Conservation (phyloP, 768 basidiomycete species). For the Ramaria rubella region DNA sequence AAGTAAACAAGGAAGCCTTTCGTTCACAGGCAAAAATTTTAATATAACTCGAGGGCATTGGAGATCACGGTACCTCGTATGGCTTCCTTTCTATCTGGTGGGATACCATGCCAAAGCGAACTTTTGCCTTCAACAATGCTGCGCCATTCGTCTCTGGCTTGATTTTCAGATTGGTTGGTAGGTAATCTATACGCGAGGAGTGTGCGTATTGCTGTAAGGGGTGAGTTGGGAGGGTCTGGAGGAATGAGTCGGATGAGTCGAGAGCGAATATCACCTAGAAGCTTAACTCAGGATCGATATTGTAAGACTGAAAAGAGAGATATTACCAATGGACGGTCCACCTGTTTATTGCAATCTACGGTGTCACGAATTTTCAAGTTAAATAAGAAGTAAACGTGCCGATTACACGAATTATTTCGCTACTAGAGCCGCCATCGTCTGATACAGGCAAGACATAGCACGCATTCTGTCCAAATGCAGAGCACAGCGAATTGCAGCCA, state of each 20-base stretch:
- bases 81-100: conserved; percentile 83
- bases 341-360: conserved; percentile 27
- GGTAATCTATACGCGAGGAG: conserved; percentile 80
- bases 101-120: conserved; percentile 76
- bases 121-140: conserved; percentile 87
- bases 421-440: conserved; percentile 92
- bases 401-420: conserved; percentile 91
- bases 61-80: conserved; percentile 60
- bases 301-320: conserved; percentile 2
- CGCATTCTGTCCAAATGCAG: conserved; percentile 65
- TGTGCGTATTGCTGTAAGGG: conserved; percentile 64
- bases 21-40: background rate
- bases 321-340: conserved; percentile 73
- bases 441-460: conserved; percentile 89
- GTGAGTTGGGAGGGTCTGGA: conserved; percentile 46
- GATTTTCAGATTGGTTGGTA: conserved; percentile 54
- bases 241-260: conserved; percentile 86
- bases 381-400: conserved; percentile 16
- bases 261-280: conserved; percentile 78
- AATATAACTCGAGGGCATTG: background rate
- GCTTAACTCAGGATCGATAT: too few relatives aligned
- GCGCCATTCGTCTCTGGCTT: conserved; percentile 86
- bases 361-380: background rate
- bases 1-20: conserved; percentile 90
- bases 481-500: conserved; percentile 85